These are phyloP conservation scores for Hypomontagnella submonticulosa DNA, from an alignment of 495 filamentous ascomycete species.

Conservation along the genomic window DNA sequence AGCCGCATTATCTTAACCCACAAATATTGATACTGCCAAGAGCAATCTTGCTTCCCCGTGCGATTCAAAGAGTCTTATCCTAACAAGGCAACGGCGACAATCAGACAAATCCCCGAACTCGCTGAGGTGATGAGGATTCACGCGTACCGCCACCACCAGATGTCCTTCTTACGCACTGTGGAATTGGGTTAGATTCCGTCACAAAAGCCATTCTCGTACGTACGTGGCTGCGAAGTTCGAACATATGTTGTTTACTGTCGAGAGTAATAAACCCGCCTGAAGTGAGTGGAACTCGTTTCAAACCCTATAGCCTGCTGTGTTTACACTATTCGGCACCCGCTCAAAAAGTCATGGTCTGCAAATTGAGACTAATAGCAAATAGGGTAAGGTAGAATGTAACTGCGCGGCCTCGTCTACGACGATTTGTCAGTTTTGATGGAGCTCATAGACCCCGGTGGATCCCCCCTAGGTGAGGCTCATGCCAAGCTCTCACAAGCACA, in stretches of 20 bases:
- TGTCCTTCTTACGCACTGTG: constrained; percentile 5
- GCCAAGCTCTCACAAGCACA: constrained; percentile 32
- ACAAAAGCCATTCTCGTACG: not conserved
- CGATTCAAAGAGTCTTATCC: constrained; percentile 24
- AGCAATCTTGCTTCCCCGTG: constrained; percentile 23
- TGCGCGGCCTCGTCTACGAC: not conserved
- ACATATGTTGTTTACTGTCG: not conserved
- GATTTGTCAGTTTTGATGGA: constrained; percentile 27
- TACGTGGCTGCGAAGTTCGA: not conserved
- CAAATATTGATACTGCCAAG: constrained; percentile 44
- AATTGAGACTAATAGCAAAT: constrained; percentile 1
- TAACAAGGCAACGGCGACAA: constrained; percentile 21
- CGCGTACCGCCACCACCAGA: not conserved
- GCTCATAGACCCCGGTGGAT: constrained; percentile 24
- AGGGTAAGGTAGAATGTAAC: not conserved
- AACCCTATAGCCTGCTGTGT: constrained; percentile 16
- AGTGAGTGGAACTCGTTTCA: constrained; percentile 33
- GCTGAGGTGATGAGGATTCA: constrained; percentile 15
- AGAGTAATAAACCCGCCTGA: constrained; percentile 9
- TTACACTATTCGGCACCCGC: constrained; percentile 12
- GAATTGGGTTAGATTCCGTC: constrained; percentile 1
- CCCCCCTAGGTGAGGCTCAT: constrained; percentile 34
- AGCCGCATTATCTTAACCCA: constrained; percentile 36
- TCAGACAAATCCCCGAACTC: constrained; percentile 31
- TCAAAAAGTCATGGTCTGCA: not conserved